Percentiles rank a stretch among this genome's conserved stretches.
These are phyloP conservation scores for Hamamelis virginiana DNA, from an alignment of 164 flowering plant genomes.

Conservation along the genomic window DNA sequence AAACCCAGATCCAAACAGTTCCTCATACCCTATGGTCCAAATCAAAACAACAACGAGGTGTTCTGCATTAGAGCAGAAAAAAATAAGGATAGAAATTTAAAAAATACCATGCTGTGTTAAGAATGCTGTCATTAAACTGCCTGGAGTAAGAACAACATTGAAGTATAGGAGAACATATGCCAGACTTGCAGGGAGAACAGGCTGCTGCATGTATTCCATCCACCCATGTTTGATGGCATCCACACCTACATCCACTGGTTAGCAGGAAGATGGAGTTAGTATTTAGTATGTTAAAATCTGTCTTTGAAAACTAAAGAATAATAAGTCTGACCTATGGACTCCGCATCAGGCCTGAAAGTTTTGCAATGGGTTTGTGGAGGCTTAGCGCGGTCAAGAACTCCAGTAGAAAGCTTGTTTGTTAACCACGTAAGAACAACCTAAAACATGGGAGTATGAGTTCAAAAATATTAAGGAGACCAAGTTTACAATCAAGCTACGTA, in stretches of 20 bases:
- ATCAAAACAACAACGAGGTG: not conserved
- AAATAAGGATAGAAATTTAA: conserved; percentile 1
- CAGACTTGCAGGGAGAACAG: conserved; percentile 98
- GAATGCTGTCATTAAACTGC: conserved; percentile 97
- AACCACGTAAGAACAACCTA: conserved; percentile 78
- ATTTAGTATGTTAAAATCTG: not conserved
- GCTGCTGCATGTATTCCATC: conserved; percentile 87
- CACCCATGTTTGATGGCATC: conserved; percentile 88
- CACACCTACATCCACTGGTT: conserved; percentile 46
- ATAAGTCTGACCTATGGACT: conserved; percentile 41
- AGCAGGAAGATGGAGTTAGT: conserved; percentile 14
- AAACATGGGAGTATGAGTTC: conserved; percentile 3
- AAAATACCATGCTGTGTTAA: conserved; percentile 82
- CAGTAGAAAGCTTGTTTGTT: conserved; percentile 83
- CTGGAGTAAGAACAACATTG: conserved; percentile 89
- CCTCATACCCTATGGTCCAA: not conserved
- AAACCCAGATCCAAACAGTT: not conserved
- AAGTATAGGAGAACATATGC: conserved; percentile 91
- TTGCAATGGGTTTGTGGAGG: conserved; percentile 39
- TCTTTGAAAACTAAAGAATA: not conserved
- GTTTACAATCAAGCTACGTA: not conserved
- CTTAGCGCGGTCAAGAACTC: conserved; percentile 84
- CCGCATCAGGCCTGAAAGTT: conserved; percentile 28
- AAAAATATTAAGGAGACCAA: not conserved
- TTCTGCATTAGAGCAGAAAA: not conserved